phyloP scores from a whole-genome alignment of 495 filamentous ascomycete species.

The Penicillium cosmopolitanum region DNA sequence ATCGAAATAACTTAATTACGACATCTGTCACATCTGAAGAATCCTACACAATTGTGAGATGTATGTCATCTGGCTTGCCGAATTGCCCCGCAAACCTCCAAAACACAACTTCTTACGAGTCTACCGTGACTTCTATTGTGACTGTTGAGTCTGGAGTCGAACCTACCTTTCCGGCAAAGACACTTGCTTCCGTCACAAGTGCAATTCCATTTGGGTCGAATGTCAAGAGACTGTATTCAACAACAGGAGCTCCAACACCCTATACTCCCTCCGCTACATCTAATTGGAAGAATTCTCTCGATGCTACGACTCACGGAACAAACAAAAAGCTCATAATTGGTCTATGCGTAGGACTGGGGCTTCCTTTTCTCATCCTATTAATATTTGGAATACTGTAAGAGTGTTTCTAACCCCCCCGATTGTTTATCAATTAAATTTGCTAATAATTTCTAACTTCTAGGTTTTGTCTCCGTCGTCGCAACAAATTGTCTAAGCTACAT shows the following conservation, averaged over 20 bases:
- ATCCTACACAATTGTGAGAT: constrained; percentile 42
- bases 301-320: constrained; percentile 17
- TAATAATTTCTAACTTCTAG: background rate
- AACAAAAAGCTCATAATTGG: constrained; percentile 46
- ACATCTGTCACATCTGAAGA: constrained; percentile 37
- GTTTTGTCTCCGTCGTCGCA: background rate
- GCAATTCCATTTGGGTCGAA: constrained; percentile 44
- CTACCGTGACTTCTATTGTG: constrained; percentile 30
- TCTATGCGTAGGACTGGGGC: constrained; percentile 45
- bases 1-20: constrained; percentile 31
- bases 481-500: background rate
- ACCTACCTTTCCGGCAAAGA: constrained; percentile 39
- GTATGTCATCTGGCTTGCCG: constrained; percentile 40
- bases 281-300: background rate
- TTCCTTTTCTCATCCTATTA: constrained; percentile 40
- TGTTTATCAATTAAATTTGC: background rate
- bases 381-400: constrained; percentile 39
- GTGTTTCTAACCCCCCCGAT: background rate
- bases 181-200: constrained; percentile 25
- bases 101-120: constrained; percentile 29
- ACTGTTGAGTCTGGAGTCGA: constrained; percentile 39
- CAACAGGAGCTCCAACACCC: constrained; percentile 36
- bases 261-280: constrained; percentile 24
- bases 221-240: constrained; percentile 36
- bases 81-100: constrained; percentile 53